These are phyloP conservation scores for Alternaria incomplexa DNA, from an alignment of 2,329 filamentous ascomycete genomes.

Conservation along the genomic window DNA sequence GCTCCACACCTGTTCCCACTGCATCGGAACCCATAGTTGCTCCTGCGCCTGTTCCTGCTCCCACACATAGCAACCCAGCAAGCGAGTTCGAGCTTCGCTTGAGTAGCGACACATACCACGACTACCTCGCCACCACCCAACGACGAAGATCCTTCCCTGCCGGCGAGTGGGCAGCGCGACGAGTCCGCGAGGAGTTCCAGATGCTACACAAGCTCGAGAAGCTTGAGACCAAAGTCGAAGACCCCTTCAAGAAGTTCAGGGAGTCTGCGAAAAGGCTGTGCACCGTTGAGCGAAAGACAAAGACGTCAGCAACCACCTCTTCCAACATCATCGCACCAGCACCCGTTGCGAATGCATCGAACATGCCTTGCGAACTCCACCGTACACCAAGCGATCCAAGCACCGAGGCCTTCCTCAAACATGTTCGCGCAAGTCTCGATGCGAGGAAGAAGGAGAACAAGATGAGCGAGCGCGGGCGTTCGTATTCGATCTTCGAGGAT, in stretches of 20 bases:
- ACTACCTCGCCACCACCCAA: conserved; percentile 12
- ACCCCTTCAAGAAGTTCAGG: not conserved
- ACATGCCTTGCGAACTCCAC: not conserved
- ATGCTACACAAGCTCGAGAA: conserved; percentile 7
- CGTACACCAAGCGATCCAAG: conserved; percentile 7
- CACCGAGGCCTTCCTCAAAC: conserved; percentile 16
- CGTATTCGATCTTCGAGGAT: conserved; percentile 15
- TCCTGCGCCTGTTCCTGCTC: not conserved
- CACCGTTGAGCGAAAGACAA: conserved; percentile 1
- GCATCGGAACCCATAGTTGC: not conserved
- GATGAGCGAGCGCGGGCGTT: conserved; percentile 1
- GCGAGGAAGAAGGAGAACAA: conserved; percentile 6
- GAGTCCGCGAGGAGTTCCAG: conserved; percentile 1
- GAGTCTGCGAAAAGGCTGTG: not conserved
- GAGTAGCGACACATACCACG: conserved; percentile 6
- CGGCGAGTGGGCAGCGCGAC: not conserved
- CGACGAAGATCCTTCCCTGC: conserved; percentile 17
- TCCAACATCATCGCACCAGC: not conserved
- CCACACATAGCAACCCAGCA: not conserved
- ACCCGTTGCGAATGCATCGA: not conserved
- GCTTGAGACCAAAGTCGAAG: not conserved
- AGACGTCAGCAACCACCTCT: not conserved
- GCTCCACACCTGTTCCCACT: not conserved
- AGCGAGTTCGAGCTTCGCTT: conserved; percentile 6
- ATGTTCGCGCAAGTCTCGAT: conserved; percentile 21